Evolutionary conservation across 2,329 filamentous ascomycete genomes (phyloP).

Genomic region (Ascochyta koolunga): DNA sequence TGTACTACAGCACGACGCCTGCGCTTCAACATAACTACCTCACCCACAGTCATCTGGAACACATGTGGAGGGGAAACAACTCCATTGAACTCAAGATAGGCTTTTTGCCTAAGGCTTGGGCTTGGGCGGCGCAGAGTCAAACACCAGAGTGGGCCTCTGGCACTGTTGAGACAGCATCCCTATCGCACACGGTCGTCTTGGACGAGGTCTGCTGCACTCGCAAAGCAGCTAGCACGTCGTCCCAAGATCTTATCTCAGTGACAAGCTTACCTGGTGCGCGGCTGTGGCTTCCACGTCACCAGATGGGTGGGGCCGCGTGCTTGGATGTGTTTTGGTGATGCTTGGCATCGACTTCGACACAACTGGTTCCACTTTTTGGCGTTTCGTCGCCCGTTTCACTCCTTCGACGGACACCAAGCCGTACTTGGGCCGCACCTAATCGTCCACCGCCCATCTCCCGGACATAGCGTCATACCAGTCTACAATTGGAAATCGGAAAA

Average conservation of each 20-base stretch:
- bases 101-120: conserved; percentile 33
- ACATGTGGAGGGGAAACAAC: neutral
- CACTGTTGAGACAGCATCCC: conserved; percentile 26
- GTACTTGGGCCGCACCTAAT: conserved; percentile 36
- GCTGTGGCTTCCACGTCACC: conserved; percentile 31
- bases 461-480: conserved; percentile 19
- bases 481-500: conserved; percentile 18
- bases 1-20: neutral
- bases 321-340: conserved; percentile 36
- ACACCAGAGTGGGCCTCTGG: conserved; percentile 27
- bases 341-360: conserved; percentile 41
- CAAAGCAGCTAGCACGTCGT: conserved; percentile 21
- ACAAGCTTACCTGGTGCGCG: conserved; percentile 24
- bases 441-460: conserved; percentile 29
- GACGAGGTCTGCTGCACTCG: conserved; percentile 20
- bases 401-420: conserved; percentile 26
- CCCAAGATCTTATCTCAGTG: conserved; percentile 21
- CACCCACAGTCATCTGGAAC: conserved; percentile 10
- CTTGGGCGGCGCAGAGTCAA: conserved; percentile 27
- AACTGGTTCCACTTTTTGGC: conserved; percentile 36
- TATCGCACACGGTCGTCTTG: conserved; percentile 19
- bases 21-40: neutral
- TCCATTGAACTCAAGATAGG: conserved; percentile 24
- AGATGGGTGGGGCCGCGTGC: conserved; percentile 31
- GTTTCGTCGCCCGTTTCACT: conserved; percentile 46